These are phyloP conservation scores for Kockovaella imperatae DNA, from an alignment of 768 basidiomycete genomes.

Conservation along the genomic window DNA sequence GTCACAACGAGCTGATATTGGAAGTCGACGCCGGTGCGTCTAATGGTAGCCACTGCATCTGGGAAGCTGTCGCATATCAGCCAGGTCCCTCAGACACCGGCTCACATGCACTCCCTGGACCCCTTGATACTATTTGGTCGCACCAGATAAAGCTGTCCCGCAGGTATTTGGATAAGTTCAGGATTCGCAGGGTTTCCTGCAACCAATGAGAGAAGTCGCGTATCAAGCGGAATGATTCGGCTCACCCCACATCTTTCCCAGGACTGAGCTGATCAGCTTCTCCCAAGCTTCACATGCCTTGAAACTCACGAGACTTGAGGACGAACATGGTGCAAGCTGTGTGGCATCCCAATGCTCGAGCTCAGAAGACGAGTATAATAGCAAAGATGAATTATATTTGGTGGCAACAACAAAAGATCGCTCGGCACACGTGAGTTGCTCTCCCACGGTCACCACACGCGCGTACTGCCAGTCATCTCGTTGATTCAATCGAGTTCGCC, in stretches of 20 bases:
- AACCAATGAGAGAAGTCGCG: neutral
- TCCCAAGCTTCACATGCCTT: conserved; percentile 16
- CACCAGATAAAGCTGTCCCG: conserved; percentile 83
- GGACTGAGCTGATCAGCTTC: conserved; percentile 51
- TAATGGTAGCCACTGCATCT: conserved; percentile 88
- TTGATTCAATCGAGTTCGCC: neutral
- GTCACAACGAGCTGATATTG: conserved; percentile 78
- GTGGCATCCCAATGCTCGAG: neutral
- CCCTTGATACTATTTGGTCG: conserved; percentile 85
- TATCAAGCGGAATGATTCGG: conserved; percentile 19
- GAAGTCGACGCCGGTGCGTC: conserved; percentile 68
- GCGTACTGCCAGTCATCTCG: too few species aligned
- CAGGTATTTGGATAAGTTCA: conserved; percentile 88
- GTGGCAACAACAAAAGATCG: too few species aligned
- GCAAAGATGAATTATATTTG: neutral
- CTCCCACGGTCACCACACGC: too few species aligned
- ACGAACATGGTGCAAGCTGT: conserved; percentile 33
- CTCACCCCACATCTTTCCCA: conserved; percentile 93
- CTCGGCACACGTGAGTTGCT: too few species aligned
- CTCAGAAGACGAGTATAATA: neutral
- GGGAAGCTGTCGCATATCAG: conserved; percentile 60
- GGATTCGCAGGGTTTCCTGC: conserved; percentile 87
- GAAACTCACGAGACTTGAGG: conserved; percentile 39
- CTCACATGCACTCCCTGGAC: conserved; percentile 94
- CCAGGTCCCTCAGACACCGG: too few species aligned